Evolutionary conservation across 345 rosid species (phyloP).

Genomic region (Camelina laxa): DNA sequence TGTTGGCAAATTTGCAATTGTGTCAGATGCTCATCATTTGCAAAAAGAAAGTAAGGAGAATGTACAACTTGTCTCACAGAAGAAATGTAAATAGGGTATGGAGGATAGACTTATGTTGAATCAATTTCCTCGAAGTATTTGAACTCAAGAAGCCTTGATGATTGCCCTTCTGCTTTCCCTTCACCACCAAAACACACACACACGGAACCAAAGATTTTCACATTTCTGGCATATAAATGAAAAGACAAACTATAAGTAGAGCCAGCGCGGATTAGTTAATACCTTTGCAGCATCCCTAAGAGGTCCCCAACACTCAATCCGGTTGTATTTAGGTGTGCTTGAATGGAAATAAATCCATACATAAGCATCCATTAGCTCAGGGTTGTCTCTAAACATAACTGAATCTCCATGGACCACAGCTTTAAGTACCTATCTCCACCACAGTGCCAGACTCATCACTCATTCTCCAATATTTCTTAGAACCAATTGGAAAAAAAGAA

Average conservation of each 20-base stretch:
- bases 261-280: background rate
- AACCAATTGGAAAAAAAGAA: background rate
- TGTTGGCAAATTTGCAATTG: constrained; percentile 34
- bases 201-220: constrained; percentile 1
- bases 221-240: constrained; percentile 1
- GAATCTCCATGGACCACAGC: constrained; percentile 83
- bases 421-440: constrained; percentile 66
- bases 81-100: constrained; percentile 81
- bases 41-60: constrained; percentile 33
- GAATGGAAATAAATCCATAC: constrained; percentile 93
- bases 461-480: background rate
- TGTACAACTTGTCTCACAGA: constrained; percentile 53
- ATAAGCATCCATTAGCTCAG: constrained; percentile 68
- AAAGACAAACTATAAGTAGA: background rate
- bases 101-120: constrained; percentile 62
- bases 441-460: background rate
- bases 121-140: constrained; percentile 48
- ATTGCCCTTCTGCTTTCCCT: constrained; percentile 59
- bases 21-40: constrained; percentile 49
- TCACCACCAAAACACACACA: constrained; percentile 27
- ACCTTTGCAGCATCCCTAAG: constrained; percentile 81
- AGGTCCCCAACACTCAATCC: constrained; percentile 86
- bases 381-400: constrained; percentile 64
- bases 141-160: constrained; percentile 53
- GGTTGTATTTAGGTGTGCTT: constrained; percentile 64